Evolutionary conservation across 352 stramenopile genomes (phyloP).

Genomic region (Globisporangium camurandrum): DNA sequence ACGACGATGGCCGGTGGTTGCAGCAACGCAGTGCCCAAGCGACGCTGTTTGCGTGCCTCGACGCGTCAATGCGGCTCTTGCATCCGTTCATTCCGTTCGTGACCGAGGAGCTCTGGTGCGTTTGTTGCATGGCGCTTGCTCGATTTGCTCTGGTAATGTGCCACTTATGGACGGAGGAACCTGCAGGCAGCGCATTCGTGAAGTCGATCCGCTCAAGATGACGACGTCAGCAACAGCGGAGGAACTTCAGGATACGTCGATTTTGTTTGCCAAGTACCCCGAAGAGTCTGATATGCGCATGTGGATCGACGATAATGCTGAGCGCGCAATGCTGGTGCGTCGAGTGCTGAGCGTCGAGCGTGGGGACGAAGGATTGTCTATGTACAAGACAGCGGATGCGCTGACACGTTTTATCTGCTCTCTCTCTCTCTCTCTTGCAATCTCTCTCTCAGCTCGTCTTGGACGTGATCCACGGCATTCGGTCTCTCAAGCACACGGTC

Average conservation of each 20-base stretch:
- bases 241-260: constrained; percentile 31
- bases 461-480: constrained; percentile 90
- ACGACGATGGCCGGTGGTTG: constrained; percentile 56
- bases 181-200: constrained; percentile 48
- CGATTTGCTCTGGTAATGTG: neutral
- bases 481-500: constrained; percentile 86
- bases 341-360: neutral
- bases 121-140: neutral
- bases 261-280: constrained; percentile 75
- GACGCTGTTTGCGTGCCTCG: constrained; percentile 92
- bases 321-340: constrained; percentile 84
- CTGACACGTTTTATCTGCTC: no score
- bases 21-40: constrained; percentile 82
- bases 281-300: constrained; percentile 64
- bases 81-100: constrained; percentile 99
- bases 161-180: neutral
- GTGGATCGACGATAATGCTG: constrained; percentile 77
- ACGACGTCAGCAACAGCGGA: neutral
- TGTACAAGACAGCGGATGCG: no score
- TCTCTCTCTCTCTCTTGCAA: neutral
- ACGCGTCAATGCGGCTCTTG: constrained; percentile 93
- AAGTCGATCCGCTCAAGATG: constrained; percentile 29
- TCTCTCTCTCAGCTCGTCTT: constrained; percentile 41
- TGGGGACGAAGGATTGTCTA: no score
- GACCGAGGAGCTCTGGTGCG: constrained; percentile 98